Evolutionary conservation across 1,284 basidiomycete genomes (phyloP), one percentile per base, ranked within the genome.

Genomic region (Trichosporon asahii): DNA sequence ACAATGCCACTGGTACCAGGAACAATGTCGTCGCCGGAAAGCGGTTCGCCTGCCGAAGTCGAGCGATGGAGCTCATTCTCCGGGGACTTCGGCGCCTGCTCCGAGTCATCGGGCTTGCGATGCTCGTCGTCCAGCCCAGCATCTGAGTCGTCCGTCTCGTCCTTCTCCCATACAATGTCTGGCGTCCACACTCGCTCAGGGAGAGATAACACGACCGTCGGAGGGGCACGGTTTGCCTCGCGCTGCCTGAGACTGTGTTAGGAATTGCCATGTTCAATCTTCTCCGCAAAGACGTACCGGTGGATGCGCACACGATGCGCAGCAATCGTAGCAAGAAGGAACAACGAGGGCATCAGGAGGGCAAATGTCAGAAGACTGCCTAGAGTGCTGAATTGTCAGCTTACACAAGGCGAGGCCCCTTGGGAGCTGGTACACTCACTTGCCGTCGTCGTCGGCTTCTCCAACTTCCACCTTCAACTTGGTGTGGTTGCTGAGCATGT

Each of bases 81-180:
- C 29, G 57, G 29, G 8, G 18, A 2, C 25, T 25, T 15, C 15
- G 25, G 27, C 21, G 27, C 15, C 57, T 18, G 57, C 57, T 61
- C 18, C 12, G 55, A 27, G 14, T 33, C 29, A 11, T 33, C 57
- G n/a, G 29, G 29, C 27, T 35, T 18, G 35, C 46, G 33, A 8
- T 40, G 23, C 18, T n/a, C 14, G 15, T 21, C 57, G 14, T 61
- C 57, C 12, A 18, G 49, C 25, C 49, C 49, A 9, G 18, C 57
- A 7, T 75, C 75, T 61, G 72, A 68, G 71, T 72, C 64, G 64
- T 74, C 73, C 3, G 76, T 76, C 64, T 82, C 78, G 33, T 84
- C 73, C 72, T 84, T 84, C 65, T 84, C 83, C 82, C 82, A 84
- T 21, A 82, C 81, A 65, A 83, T 83, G 68, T 83, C 83, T 2